phyloP scores from a whole-genome alignment of 2,329 filamentous ascomycete genomes.

The Iodosphaeria phyllophila region DNA sequence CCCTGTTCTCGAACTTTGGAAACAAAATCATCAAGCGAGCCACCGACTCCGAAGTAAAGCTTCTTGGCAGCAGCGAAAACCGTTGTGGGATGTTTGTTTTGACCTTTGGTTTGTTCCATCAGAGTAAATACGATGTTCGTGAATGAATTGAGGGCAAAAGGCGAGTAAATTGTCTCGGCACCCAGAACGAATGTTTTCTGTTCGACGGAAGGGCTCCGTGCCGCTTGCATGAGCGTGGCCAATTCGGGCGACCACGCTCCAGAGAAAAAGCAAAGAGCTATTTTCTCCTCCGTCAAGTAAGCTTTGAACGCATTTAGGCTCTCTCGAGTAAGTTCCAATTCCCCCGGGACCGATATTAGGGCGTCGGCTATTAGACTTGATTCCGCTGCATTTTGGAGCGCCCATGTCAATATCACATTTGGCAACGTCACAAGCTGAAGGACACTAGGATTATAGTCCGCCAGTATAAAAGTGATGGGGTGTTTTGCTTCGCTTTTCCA shows the following conservation, averaged over 20 bases:
- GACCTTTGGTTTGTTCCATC: slow-evolving; percentile 18
- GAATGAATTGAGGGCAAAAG: slow-evolving; percentile 50
- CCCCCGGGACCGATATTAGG: slow-evolving; percentile 29
- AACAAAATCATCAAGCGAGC: slow-evolving; percentile 60
- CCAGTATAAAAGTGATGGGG: slow-evolving; percentile 48
- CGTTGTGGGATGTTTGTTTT: slow-evolving; percentile 27
- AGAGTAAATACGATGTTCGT: slow-evolving; percentile 41
- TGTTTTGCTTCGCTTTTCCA: too few relatives aligned
- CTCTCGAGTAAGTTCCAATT: slow-evolving; percentile 42
- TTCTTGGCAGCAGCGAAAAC: slow-evolving; percentile 59
- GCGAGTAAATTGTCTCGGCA: slow-evolving; percentile 72
- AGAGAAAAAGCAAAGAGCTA: slow-evolving; percentile 49
- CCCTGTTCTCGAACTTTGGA: slow-evolving; percentile 29
- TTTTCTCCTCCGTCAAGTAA: slow-evolving; percentile 27
- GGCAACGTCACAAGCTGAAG: slow-evolving; percentile 63
- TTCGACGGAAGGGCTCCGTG: slow-evolving; percentile 8
- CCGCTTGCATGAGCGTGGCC: slow-evolving; percentile 30
- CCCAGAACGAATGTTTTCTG: slow-evolving; percentile 40
- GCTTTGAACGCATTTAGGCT: slow-evolving; percentile 38
- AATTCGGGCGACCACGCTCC: slow-evolving; percentile 56
- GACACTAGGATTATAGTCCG: slow-evolving; percentile 67
- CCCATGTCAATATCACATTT: slow-evolving; percentile 58
- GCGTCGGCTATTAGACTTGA: slow-evolving; percentile 21
- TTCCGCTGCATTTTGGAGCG: slow-evolving; percentile 23
- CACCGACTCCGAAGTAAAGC: slow-evolving; percentile 71